phyloP scores from a whole-genome alignment of 148 eudicot species.

The Spergularia bocconei region DNA sequence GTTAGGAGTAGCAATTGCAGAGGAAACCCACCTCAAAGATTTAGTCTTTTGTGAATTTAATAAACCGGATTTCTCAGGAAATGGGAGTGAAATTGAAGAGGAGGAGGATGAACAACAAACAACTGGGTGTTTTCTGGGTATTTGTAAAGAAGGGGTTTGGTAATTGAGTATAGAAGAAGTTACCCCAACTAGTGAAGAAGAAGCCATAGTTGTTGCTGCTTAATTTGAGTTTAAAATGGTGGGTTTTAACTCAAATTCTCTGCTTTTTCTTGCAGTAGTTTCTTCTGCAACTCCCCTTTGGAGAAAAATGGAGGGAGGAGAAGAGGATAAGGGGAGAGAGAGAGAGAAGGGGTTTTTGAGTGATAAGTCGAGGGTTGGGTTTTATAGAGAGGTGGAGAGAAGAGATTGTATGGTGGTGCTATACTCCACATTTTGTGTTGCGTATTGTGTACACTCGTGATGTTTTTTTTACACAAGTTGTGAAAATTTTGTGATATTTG shows the following conservation, averaged over 20 bases:
- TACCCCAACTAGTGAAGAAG: constrained; percentile 56
- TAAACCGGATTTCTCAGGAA: constrained; percentile 33
- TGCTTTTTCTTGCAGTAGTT: neutral
- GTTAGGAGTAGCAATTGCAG: constrained; percentile 70
- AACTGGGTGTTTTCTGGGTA: constrained; percentile 29
- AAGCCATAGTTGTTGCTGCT: constrained; percentile 53
- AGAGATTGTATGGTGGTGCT: constrained; percentile 41
- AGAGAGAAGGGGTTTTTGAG: constrained; percentile 12
- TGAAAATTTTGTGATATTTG: constrained; percentile 4
- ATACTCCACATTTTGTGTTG: constrained; percentile 40
- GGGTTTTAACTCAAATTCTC: neutral
- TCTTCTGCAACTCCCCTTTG: neutral
- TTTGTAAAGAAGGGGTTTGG: constrained; percentile 47
- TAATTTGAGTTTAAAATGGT: neutral
- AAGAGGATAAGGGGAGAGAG: constrained; percentile 13
- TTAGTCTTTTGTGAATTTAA: constrained; percentile 30
- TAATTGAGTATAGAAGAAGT: constrained; percentile 40
- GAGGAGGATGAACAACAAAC: no score
- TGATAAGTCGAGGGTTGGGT: constrained; percentile 27
- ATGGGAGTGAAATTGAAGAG: constrained; percentile 33
- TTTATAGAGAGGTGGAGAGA: constrained; percentile 26
- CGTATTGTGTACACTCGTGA: neutral
- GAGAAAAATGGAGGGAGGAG: constrained; percentile 21
- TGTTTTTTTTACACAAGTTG: constrained; percentile 1
- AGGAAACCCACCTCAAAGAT: constrained; percentile 37